These are phyloP conservation scores for Termitomyces sp. DNA, from an alignment of 768 basidiomycete species.

Conservation along the genomic window DNA sequence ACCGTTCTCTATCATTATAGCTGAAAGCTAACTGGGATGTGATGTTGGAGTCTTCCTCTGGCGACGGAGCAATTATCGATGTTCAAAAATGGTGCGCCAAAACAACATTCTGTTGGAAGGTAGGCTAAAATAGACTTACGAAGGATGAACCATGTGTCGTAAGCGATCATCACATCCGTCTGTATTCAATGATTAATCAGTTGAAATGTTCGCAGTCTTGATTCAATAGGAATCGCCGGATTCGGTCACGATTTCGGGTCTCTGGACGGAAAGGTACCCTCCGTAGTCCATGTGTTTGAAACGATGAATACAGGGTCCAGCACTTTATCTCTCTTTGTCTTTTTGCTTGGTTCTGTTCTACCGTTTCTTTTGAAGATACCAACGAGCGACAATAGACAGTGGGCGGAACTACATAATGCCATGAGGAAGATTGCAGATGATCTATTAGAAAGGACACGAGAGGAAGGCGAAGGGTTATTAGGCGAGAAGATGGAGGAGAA, in stretches of 20 bases:
- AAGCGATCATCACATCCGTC: slow-evolving; percentile 5
- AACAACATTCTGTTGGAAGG: slow-evolving; percentile 34
- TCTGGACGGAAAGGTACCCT: slow-evolving; percentile 42
- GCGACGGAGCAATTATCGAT: slow-evolving; percentile 40
- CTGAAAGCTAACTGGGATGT: slow-evolving; percentile 25
- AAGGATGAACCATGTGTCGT: slow-evolving; percentile 48
- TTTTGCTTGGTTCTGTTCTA: slow-evolving; percentile 32
- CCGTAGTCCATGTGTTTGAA: slow-evolving; percentile 38
- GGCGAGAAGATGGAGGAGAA: slow-evolving; percentile 27
- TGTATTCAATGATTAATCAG: too few relatives aligned
- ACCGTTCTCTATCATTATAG: slow-evolving; percentile 11
- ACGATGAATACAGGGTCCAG: slow-evolving; percentile 24
- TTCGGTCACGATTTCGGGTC: slow-evolving; percentile 56
- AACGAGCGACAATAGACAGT: slow-evolving; percentile 26
- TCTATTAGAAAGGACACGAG: slow-evolving; percentile 31
- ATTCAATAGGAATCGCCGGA: slow-evolving; percentile 55
- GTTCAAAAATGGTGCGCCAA: slow-evolving; percentile 40
- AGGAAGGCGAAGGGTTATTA: slow-evolving; percentile 24
- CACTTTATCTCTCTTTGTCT: slow-evolving; percentile 24
- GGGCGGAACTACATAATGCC: slow-evolving; percentile 26
- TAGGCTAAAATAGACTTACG: slow-evolving; percentile 3
- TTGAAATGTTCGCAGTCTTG: slow-evolving; percentile 33
- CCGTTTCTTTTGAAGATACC: slow-evolving; percentile 34
- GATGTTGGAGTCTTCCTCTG: slow-evolving; percentile 23
- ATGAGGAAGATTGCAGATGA: slow-evolving; percentile 36